A percentile compares a stretch with the other conserved stretches of the same genome.
Evolutionary conservation across 805 yeast genomes (phyloP).

Genomic region (Sugiyamaella valdiviana): DNA sequence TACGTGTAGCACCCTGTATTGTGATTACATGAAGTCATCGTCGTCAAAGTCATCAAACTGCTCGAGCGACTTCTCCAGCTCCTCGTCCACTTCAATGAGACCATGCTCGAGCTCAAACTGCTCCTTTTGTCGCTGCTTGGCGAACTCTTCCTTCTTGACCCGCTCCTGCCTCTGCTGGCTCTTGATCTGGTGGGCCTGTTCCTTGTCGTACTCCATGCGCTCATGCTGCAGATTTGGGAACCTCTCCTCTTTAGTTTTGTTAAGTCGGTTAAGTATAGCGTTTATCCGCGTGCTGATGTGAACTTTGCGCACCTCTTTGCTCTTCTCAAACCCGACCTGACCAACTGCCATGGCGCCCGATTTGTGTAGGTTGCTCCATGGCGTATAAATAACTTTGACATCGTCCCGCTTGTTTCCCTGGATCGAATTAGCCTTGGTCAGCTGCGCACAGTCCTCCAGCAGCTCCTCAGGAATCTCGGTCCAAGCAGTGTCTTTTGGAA

Average conservation of each 20-base stretch:
- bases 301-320: slow-evolving; percentile 46
- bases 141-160: slow-evolving; percentile 21
- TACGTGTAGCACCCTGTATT: not conserved
- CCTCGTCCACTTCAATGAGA: not conserved
- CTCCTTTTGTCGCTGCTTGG: slow-evolving; percentile 23
- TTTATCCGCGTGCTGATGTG: slow-evolving; percentile 53
- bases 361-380: slow-evolving; percentile 62
- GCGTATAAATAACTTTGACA: slow-evolving; percentile 63
- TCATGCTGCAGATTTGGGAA: slow-evolving; percentile 42
- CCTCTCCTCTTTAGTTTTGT: slow-evolving; percentile 56
- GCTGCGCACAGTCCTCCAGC: slow-evolving; percentile 56
- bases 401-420: slow-evolving; percentile 66
- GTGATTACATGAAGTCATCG: slow-evolving; percentile 47
- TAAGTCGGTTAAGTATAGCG: slow-evolving; percentile 52
- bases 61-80: slow-evolving; percentile 31
- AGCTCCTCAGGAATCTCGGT: slow-evolving; percentile 48
- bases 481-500: slow-evolving; percentile 41
- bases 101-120: not conserved
- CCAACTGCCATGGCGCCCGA: slow-evolving; percentile 72
- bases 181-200: slow-evolving; percentile 29
- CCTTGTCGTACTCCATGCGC: slow-evolving; percentile 37
- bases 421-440: slow-evolving; percentile 72
- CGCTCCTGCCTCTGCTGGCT: slow-evolving; percentile 36
- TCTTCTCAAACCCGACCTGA: slow-evolving; percentile 66
- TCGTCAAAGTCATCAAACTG: slow-evolving; percentile 46